phyloP scores from a whole-genome alignment of 2,329 filamentous ascomycete genomes.

The Fusarium anguioides region DNA sequence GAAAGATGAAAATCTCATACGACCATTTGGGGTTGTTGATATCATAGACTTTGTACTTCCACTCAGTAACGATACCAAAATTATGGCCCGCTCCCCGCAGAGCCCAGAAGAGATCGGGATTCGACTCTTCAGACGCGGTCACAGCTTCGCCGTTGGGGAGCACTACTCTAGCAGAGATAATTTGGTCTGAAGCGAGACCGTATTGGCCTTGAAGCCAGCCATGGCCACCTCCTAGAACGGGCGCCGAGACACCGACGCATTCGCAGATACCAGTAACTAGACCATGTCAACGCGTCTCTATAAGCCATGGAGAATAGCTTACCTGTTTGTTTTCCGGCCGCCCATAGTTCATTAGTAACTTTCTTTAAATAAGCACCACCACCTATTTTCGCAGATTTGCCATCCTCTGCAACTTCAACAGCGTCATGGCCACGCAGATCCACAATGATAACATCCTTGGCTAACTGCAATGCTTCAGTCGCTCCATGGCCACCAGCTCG shows the following conservation, averaged over 20 bases:
- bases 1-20: conserved; percentile 54
- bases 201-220: conserved; percentile 32
- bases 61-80: conserved; percentile 62
- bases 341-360: conserved; percentile 13
- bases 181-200: conserved; percentile 23
- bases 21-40: conserved; percentile 51
- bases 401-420: background rate
- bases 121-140: background rate
- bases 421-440: conserved; percentile 10
- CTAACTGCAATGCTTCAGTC: conserved; percentile 17
- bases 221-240: conserved; percentile 30
- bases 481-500: conserved; percentile 32
- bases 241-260: conserved; percentile 45
- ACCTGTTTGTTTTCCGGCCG: conserved; percentile 27
- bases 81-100: conserved; percentile 63
- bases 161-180: conserved; percentile 16
- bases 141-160: conserved; percentile 24
- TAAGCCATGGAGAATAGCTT: background rate
- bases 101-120: conserved; percentile 53
- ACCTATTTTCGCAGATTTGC: conserved; percentile 4
- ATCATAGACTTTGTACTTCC: conserved; percentile 60
- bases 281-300: background rate
- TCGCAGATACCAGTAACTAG: conserved; percentile 41
- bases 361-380: conserved; percentile 25
- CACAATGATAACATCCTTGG: conserved; percentile 17